Evolutionary conservation across 2,329 filamentous ascomycete genomes (phyloP).

Genomic region (Magnaporthiopsis incrustans): DNA sequence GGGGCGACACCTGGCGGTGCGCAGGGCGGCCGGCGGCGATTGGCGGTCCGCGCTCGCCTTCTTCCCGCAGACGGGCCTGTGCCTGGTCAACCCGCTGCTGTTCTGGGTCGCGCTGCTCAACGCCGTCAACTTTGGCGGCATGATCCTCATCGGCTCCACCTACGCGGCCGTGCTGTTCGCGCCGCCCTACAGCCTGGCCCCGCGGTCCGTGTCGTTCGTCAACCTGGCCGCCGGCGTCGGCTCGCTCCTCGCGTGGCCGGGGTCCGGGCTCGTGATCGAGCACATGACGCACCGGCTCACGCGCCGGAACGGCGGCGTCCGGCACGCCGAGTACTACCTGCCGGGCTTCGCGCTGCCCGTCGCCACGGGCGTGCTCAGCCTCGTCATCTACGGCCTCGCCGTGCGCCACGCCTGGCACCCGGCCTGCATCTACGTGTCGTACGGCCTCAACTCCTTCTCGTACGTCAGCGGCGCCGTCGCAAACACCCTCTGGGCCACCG

Average conservation of each 20-base stretch:
- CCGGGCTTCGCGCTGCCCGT: conserved; percentile 17
- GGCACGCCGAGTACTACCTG: conserved; percentile 20
- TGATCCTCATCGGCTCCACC: conserved; percentile 17
- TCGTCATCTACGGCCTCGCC: conserved; percentile 15
- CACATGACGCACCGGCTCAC: conserved; percentile 16
- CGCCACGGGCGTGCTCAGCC: conserved; percentile 13
- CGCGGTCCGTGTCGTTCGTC: conserved; percentile 7
- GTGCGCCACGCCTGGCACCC: conserved; percentile 9
- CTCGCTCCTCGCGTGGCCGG: conserved; percentile 14
- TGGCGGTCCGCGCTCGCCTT: conserved; percentile 13
- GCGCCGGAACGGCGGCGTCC: conserved; percentile 16
- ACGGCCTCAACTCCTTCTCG: conserved; percentile 16
- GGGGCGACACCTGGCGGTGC: conserved; percentile 6
- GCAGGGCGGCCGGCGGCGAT: conserved; percentile 8
- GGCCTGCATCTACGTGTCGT: conserved; percentile 11
- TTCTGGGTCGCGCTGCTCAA: conserved; percentile 19
- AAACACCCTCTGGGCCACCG: conserved; percentile 19
- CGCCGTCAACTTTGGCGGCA: conserved; percentile 17
- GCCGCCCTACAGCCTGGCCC: conserved; percentile 13
- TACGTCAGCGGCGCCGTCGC: conserved; percentile 15
- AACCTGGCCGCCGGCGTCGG: conserved; percentile 14
- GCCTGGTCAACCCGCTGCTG: conserved; percentile 19
- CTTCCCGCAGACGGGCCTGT: conserved; percentile 17
- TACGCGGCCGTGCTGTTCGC: conserved; percentile 11
- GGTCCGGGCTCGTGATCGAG: conserved; percentile 11